Evolutionary conservation across 139 green algal species (phyloP), one percentile per base, ranked within the genome.

Genomic region (Chlamydomonas incerta): DNA sequence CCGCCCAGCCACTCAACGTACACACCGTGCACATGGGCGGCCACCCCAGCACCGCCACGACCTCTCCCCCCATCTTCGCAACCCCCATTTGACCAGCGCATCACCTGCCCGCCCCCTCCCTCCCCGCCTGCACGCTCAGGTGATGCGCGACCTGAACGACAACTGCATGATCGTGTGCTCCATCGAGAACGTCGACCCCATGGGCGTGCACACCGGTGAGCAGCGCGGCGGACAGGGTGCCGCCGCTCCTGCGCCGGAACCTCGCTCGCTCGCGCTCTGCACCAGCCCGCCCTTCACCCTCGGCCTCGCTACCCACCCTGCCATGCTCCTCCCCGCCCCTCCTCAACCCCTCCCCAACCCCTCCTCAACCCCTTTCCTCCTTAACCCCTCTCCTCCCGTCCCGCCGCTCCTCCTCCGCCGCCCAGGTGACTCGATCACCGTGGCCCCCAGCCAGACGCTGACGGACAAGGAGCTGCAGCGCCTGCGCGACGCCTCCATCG

Each of bases 111-210:
- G 2, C 34, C 20, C 20, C 34, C 52, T 13, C 93, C 41, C 41
- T 21, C 26, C 50, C 72, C 14, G 13, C 50, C 62, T 34, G 18
- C 74, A 20, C 58, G 0, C 21, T 0, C 50, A 85, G 79, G 79
- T 99, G 46, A 99, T 99, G 98, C 95, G 98, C 60, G 98, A 99
- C 93, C 87, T 99, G 74, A 95, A 94, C 29, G 98, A 99, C 95
- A 99, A 99, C 93, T 94, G 98, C 23, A 95, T 99, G 87, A 99
- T 99, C 90, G 97, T 99, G 83, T 99, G 98, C 94, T 99, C 96
- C 83, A 99, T 99, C 86, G 98, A 99, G 93, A 99, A 99, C 89
- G 95, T 99, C 34, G 98, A 99, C 93, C 97, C 98, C 86, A 99
- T 99, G 98, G 98, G 98, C 68, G 98, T 99, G 80, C 98, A 99